Conservation (phyloP, 257 asterid species). For the Cordia subcordata region DNA sequence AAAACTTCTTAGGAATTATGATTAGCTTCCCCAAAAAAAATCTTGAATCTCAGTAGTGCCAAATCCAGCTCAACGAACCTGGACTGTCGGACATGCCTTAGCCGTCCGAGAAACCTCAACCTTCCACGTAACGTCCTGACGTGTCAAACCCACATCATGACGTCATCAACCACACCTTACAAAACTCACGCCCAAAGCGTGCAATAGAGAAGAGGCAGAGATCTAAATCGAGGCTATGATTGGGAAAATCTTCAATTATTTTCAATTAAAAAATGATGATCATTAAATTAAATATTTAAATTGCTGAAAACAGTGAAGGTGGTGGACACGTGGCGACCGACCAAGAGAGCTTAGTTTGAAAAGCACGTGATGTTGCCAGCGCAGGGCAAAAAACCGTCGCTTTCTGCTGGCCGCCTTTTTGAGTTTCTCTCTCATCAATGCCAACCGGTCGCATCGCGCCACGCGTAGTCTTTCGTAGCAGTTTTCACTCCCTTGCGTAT, state of each 20-base stretch:
- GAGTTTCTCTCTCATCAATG: too few relatives aligned
- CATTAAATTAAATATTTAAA: too few relatives aligned
- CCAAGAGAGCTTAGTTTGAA: neutral
- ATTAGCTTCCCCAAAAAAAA: too few relatives aligned
- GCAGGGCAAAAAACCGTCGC: too few relatives aligned
- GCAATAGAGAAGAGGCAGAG: too few relatives aligned
- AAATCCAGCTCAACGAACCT: neutral
- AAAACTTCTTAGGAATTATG: too few relatives aligned
- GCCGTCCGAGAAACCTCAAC: slow-evolving; percentile 27
- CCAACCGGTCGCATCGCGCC: too few relatives aligned
- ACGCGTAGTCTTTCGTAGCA: too few relatives aligned
- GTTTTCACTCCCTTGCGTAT: too few relatives aligned
- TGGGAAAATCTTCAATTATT: neutral
- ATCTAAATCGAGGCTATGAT: neutral
- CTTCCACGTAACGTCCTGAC: slow-evolving; percentile 24
- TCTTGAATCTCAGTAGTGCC: neutral
- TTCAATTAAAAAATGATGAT: neutral
- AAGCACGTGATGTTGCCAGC: too few relatives aligned
- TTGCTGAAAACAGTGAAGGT: neutral
- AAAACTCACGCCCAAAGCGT: neutral
- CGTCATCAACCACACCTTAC: neutral
- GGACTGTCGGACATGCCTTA: neutral
- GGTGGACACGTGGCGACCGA: neutral
- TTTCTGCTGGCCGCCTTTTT: too few relatives aligned
- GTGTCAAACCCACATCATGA: slow-evolving; percentile 1